These are phyloP conservation scores for Paramecium primaurelia DNA, from an alignment of 73 alveolate genomes.

Conservation along the genomic window DNA sequence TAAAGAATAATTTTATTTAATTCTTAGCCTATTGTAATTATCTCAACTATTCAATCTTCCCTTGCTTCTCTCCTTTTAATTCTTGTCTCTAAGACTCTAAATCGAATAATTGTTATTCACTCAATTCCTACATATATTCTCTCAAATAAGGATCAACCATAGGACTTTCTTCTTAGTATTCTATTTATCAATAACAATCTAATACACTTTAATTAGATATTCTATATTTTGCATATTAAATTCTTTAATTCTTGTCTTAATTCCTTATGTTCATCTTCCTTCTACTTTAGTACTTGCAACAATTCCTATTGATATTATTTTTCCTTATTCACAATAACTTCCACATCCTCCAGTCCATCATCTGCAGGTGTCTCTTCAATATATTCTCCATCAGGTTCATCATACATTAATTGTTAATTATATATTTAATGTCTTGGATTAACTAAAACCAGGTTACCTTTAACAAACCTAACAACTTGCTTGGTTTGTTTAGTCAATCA, in stretches of 20 bases:
- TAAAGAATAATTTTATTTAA: background rate
- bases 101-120: background rate
- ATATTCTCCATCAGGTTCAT: background rate
- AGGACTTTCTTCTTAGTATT: background rate
- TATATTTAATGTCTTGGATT: constrained; percentile 12
- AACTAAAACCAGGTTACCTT: background rate
- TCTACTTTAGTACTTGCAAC: background rate
- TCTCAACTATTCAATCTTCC: background rate
- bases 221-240: background rate
- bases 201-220: background rate
- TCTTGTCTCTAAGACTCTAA: background rate
- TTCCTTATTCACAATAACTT: background rate
- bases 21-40: background rate
- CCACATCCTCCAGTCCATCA: constrained; percentile 8
- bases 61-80: constrained; percentile 9
- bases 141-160: background rate
- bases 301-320: background rate
- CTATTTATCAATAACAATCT: background rate
- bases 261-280: background rate
- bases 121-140: background rate
- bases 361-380: background rate
- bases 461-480: background rate
- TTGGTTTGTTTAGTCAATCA: background rate
- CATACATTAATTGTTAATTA: background rate
- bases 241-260: background rate